Percentiles rank a stretch among this genome's conserved stretches.
Evolutionary conservation across 2,329 filamentous ascomycete species (phyloP).

Genomic region (Aureobasidium sp.): DNA sequence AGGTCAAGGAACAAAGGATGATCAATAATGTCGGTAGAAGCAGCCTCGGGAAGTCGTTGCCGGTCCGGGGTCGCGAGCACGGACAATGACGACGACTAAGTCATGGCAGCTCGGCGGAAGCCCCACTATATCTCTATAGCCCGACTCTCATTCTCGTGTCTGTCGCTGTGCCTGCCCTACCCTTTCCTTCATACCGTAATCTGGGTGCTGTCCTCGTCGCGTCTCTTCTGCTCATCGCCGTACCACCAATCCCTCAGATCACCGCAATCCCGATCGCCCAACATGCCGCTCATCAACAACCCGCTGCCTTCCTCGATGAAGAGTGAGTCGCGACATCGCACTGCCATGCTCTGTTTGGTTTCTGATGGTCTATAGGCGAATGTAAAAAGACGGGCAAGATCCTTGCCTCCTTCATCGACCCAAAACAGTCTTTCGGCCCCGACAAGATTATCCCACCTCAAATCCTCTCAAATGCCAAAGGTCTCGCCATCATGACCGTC

Average conservation of each 20-base stretch:
- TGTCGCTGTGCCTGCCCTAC: neutral
- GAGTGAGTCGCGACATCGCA: constrained; percentile 31
- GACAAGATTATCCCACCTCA: constrained; percentile 95
- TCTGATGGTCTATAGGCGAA: constrained; percentile 56
- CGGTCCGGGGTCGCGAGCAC: neutral
- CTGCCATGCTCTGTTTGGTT: neutral
- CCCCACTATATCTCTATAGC: neutral
- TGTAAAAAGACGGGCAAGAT: constrained; percentile 98
- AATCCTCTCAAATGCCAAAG: constrained; percentile 86
- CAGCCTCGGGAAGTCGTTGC: neutral
- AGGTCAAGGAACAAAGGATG: neutral
- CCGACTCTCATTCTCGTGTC: neutral
- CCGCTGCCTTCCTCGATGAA: constrained; percentile 45
- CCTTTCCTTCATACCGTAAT: neutral
- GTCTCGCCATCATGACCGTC: constrained; percentile 77
- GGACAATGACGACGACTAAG: constrained; percentile 4
- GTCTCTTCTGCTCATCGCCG: neutral
- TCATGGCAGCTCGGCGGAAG: neutral
- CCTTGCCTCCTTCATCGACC: constrained; percentile 87
- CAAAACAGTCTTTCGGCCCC: constrained; percentile 83
- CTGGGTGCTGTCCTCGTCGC: neutral
- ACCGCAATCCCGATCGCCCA: constrained; percentile 9
- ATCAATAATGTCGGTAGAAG: neutral
- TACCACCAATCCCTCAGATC: neutral
- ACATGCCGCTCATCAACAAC: constrained; percentile 45